phyloP scores from a whole-genome alignment of 345 rosid genomes.

The Populus nigra region DNA sequence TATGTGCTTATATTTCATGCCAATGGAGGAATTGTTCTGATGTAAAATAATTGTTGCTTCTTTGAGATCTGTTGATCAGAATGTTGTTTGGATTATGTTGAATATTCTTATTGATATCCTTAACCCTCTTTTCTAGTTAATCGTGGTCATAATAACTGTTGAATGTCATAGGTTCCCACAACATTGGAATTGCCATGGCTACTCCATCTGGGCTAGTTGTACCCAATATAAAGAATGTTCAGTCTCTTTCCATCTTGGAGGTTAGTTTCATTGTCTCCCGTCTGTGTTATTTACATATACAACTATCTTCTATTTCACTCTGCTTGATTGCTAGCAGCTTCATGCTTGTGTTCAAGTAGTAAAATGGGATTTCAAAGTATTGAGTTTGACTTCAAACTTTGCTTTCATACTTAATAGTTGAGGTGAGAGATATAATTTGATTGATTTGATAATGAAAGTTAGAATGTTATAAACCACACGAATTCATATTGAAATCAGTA shows the following conservation, averaged over 20 bases:
- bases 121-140: not conserved
- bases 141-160: conserved; percentile 3
- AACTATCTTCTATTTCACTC: not conserved
- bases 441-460: not conserved
- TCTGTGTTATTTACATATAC: not conserved
- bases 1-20: not conserved
- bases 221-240: conserved; percentile 90
- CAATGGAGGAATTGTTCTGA: not conserved
- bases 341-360: not conserved
- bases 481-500: not conserved
- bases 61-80: not conserved
- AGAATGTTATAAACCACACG: not conserved
- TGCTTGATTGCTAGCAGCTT: not conserved
- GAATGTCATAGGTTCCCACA: conserved; percentile 64
- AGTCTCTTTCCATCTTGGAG: conserved; percentile 72
- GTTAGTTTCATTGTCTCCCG: conserved; percentile 26
- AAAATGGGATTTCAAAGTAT: not conserved
- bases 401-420: not conserved
- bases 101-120: not conserved
- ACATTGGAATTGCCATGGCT: conserved; percentile 96
- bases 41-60: not conserved
- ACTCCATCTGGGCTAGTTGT: conserved; percentile 83
- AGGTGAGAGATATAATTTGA: not conserved
- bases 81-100: not conserved
- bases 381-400: not conserved